Evolutionary conservation across 495 filamentous ascomycete genomes (phyloP).

Genomic region (Penicillium egyptiacum): DNA sequence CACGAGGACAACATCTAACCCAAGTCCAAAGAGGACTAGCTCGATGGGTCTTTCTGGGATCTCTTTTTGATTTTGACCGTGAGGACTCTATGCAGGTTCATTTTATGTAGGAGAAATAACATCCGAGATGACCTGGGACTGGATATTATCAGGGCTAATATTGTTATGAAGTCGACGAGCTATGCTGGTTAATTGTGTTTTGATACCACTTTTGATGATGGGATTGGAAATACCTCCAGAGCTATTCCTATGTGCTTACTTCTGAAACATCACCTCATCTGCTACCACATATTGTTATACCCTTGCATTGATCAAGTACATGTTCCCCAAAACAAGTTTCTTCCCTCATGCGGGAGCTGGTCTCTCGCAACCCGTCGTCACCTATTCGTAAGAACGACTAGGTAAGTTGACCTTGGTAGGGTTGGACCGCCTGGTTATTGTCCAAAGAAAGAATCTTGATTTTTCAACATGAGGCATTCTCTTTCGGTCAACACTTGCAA

Average conservation of each 20-base stretch:
- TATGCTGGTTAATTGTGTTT: not conserved
- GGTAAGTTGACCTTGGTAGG: no score
- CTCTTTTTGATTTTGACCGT: not conserved
- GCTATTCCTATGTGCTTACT: not conserved
- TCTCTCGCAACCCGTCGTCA: not conserved
- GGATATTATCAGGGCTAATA: conserved; percentile 5
- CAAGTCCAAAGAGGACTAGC: not conserved
- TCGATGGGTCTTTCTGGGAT: not conserved
- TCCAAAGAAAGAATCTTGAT: no score
- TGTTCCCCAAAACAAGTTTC: not conserved
- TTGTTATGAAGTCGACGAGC: conserved; percentile 1
- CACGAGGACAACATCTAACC: not conserved
- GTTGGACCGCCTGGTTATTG: no score
- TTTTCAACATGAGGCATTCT: no score
- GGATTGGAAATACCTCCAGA: not conserved
- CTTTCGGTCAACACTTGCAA: no score
- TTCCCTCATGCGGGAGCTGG: not conserved
- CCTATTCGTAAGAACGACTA: not conserved
- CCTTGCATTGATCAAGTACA: not conserved
- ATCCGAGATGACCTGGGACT: not conserved
- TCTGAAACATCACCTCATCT: not conserved
- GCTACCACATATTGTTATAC: not conserved
- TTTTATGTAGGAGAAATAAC: not conserved
- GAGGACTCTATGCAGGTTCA: not conserved
- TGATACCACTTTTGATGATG: not conserved